Percentiles rank a stretch among this genome's conserved stretches.
Conservation (phyloP, 352 stramenopile species). For the Phytophthora quininea region DNA sequence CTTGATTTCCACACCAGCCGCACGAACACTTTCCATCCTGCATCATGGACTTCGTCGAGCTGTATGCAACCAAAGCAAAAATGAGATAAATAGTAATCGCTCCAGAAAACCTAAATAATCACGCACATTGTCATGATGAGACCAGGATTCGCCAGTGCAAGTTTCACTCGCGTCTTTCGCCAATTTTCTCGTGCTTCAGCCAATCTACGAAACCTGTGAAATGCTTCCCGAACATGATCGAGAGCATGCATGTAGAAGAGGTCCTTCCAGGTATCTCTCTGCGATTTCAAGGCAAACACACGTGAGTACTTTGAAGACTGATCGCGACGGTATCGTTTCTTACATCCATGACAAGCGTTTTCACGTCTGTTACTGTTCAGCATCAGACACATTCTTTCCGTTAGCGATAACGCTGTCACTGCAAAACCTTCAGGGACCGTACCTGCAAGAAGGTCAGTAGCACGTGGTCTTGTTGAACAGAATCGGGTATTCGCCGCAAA, state of each 20-base stretch:
- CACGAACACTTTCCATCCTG: slow-evolving; percentile 83
- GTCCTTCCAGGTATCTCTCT: slow-evolving; percentile 83
- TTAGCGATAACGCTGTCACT: too few species aligned
- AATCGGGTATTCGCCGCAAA: slow-evolving; percentile 74
- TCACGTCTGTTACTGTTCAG: slow-evolving; percentile 72
- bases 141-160: slow-evolving; percentile 70
- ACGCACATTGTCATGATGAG: slow-evolving; percentile 73
- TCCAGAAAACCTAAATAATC: neutral
- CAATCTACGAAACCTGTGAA: slow-evolving; percentile 62
- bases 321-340: slow-evolving; percentile 1
- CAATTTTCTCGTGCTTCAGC: slow-evolving; percentile 75
- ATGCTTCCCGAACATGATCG: slow-evolving; percentile 64
- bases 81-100: neutral
- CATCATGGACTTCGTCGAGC: slow-evolving; percentile 86
- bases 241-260: slow-evolving; percentile 79
- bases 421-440: neutral
- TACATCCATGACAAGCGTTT: slow-evolving; percentile 83
- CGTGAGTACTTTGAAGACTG: neutral
- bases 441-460: slow-evolving; percentile 73
- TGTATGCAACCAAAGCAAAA: slow-evolving; percentile 21
- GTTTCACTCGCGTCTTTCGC: slow-evolving; percentile 76
- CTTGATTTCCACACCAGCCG: slow-evolving; percentile 74
- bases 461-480: slow-evolving; percentile 65
- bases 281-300: neutral
- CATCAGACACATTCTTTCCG: neutral